Evolutionary conservation across 345 rosid genomes (phyloP), one percentile per base, ranked within the genome.

Genomic region (Eucalyptus cloeziana): DNA sequence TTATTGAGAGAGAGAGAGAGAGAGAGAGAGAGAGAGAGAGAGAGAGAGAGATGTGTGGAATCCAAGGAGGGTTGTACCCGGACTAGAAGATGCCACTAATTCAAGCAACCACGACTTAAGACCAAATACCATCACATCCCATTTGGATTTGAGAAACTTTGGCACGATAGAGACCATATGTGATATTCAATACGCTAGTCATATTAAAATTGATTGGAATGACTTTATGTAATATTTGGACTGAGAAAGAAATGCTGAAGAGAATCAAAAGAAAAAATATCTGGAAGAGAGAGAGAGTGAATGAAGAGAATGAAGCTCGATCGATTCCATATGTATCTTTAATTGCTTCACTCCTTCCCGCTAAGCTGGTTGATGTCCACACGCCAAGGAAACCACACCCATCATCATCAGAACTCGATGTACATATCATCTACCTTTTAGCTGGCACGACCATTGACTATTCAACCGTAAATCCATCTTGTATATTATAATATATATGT

Each of bases 381-480:
- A 96, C 97, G 97, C 94, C 91, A 95, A 94, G 94, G 92, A 91
- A 94, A 92, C 95, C 92, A 54, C 89, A 31, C 81, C 89, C 89
- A 92, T 27, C n/a, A 67, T 90, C 87, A 90, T 44, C 56, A 47
- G 50, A 90, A 87, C 45, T n/a, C 50, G 47, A 87, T 85, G 47
- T 81, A 50, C 58, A 21, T 90, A n/a, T 86, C 37, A 86, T 49
- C 43, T 50, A 49, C 52, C 87, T 49, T 51, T 86, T 86, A 90
- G 95, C 92, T 93, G 95, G 90, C 93, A 80, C 69, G 49, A 89
- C 88, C 91, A 91, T 92, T 93, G 93, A 93, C 94, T 86, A 87
- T 88, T 90, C 94, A 92, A 89, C 94, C 54, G 87, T 47, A 49
- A 21, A 17, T 22, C 43, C 87, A 16, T 49, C 86, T 37, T 80